Conservation (phyloP, 2,329 filamentous ascomycete genomes). For the Neopestalotiopsis rosae region DNA sequence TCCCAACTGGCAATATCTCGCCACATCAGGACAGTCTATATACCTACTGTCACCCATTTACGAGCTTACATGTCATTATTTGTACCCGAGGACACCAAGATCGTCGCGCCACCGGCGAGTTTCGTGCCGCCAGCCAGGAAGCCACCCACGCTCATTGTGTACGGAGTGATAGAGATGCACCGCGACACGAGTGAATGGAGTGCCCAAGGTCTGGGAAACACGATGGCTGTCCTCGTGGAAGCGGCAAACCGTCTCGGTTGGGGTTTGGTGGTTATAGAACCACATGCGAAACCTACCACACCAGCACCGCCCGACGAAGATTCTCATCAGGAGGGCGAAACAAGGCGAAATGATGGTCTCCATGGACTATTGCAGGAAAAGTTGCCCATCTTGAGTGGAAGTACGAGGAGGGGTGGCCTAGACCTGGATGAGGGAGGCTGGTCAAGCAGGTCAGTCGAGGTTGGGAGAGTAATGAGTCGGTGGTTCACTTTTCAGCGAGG, state of each 20-base stretch:
- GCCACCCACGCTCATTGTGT: constrained; percentile 60
- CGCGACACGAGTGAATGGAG: constrained; percentile 75
- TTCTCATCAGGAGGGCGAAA: constrained; percentile 24
- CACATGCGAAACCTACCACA: constrained; percentile 25
- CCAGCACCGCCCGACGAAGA: constrained; percentile 29
- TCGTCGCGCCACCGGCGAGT: constrained; percentile 42
- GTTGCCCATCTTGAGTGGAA: constrained; percentile 67
- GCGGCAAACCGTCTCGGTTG: constrained; percentile 54
- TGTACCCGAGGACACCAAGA: constrained; percentile 40
- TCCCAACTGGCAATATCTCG: constrained; percentile 71
- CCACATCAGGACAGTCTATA: constrained; percentile 73
- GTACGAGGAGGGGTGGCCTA: constrained; percentile 46
- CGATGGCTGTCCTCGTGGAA: constrained; percentile 68
- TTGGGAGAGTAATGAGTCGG: constrained; percentile 62
- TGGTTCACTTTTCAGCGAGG: constrained; percentile 66
- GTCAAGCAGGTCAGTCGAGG: constrained; percentile 63
- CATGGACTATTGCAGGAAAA: constrained; percentile 52
- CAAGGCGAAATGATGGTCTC: constrained; percentile 22
- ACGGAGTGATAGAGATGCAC: constrained; percentile 70
- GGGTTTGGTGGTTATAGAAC: constrained; percentile 54
- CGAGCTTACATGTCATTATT: constrained; percentile 75
- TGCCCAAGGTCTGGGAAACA: constrained; percentile 71
- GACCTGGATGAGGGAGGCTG: constrained; percentile 56
- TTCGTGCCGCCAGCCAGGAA: constrained; percentile 16
- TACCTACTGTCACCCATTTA: constrained; percentile 76